Evolutionary conservation across 306 rosid species (phyloP), one percentile per base, ranked within the genome.

Genomic region (Carpinus viminea): DNA sequence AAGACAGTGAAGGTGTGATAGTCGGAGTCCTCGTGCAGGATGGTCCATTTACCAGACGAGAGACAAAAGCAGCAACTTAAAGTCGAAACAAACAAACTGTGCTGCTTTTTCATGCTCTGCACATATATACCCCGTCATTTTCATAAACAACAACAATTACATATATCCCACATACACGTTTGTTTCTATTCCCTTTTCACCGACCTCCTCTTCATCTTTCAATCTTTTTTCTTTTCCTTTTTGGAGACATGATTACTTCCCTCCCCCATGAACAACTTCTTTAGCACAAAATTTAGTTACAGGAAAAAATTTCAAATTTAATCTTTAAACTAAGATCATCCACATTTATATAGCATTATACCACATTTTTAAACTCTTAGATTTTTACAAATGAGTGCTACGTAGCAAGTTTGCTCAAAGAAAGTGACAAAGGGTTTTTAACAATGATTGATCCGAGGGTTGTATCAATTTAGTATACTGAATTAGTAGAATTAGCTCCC

Each of bases 21-120:
- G 17, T 12, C 13, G 13, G 10, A 4, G 3, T 16, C 28, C 68
- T 79, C 81, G 74, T 77, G 74, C 50, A 79, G 62, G 68, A 77
- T 47, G 18, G 74, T 54, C 73, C 66, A 77, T 68, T 73, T 8
- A 74, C 74, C 64, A 77, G 71, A 68, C 74, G 46, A 73, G 45
- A 73, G 82, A 84, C 80, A 77, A 76, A 73, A 60, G 12, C 16
- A 61, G 65, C 51, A 66, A 18, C 83, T 26, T 43, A 70, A 72
- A 68, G 84, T 72, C 28, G 57, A 28, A 53, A 73, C 70, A 70
- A 38, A 31, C 34, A 31, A 70, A 78, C 53, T 43, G 28, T 73
- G 47, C 31, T 12, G 68, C 53, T 50, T 60, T 50, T 60, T 66
- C 3, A 7, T 7, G 7, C 7, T 41, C 6, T 41, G 74, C 13